Evolutionary conservation across 768 basidiomycete genomes (phyloP).

Genomic region (Psilocybe azurescens): DNA sequence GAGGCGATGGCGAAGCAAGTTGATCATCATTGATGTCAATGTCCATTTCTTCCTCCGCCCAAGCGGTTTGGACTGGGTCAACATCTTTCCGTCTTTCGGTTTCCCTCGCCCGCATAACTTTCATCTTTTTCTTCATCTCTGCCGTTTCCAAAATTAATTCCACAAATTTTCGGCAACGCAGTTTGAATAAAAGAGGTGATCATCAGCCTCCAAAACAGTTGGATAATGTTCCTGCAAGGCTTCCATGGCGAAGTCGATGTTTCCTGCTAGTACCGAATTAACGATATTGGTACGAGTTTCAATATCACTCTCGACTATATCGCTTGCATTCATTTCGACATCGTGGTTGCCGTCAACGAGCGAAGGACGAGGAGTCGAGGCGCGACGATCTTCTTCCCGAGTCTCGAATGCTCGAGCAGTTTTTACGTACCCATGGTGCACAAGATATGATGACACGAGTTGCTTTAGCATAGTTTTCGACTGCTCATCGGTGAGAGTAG

Average conservation of each 20-base stretch:
- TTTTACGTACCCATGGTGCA: slow-evolving; percentile 83
- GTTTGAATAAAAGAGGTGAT: slow-evolving; percentile 78
- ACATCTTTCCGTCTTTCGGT: slow-evolving; percentile 20
- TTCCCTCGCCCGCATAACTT: slow-evolving; percentile 37
- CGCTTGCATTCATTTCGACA: slow-evolving; percentile 49
- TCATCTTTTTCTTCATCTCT: slow-evolving; percentile 69
- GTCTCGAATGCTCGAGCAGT: slow-evolving; percentile 72
- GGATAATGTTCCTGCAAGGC: slow-evolving; percentile 64
- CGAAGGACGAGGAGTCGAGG: neutral
- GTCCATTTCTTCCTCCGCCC: slow-evolving; percentile 52
- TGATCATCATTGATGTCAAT: slow-evolving; percentile 65
- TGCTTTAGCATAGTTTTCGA: slow-evolving; percentile 67
- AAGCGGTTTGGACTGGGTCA: slow-evolving; percentile 33
- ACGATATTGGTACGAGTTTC: slow-evolving; percentile 75
- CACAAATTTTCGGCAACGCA: slow-evolving; percentile 86
- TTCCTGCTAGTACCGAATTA: slow-evolving; percentile 67
- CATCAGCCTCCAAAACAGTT: slow-evolving; percentile 66
- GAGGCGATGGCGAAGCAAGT: slow-evolving; percentile 12
- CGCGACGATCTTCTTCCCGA: slow-evolving; percentile 34
- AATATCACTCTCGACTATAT: slow-evolving; percentile 53
- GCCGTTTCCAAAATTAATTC: slow-evolving; percentile 78
- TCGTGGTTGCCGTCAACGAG: slow-evolving; percentile 37
- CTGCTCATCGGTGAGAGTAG: slow-evolving; percentile 49
- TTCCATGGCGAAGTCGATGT: slow-evolving; percentile 71
- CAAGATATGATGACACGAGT: slow-evolving; percentile 79